These are phyloP conservation scores for Melanomma pulvis-pyrius DNA, from an alignment of 495 filamentous ascomycete genomes.

Conservation along the genomic window DNA sequence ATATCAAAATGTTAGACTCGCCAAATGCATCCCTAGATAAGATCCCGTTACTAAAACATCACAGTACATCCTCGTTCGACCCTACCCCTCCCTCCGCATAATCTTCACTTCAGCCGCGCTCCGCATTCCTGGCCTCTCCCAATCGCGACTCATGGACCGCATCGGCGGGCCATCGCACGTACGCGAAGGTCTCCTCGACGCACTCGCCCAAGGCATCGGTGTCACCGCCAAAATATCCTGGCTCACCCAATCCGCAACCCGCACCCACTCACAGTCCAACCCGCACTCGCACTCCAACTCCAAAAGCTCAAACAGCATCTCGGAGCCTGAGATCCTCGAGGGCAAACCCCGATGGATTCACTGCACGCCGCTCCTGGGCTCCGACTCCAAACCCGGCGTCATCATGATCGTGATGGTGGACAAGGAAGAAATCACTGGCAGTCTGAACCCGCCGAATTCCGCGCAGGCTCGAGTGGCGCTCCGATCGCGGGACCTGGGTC, in stretches of 20 bases:
- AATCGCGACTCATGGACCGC: slow-evolving; percentile 45
- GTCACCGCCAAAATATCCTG: slow-evolving; percentile 47
- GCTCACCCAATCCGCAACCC: slow-evolving; percentile 34
- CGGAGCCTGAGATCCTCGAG: slow-evolving; percentile 6
- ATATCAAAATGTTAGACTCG: slow-evolving; percentile 44
- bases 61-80: slow-evolving; percentile 48
- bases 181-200: slow-evolving; percentile 43
- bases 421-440: slow-evolving; percentile 45
- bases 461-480: not conserved
- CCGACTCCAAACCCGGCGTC: slow-evolving; percentile 61
- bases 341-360: slow-evolving; percentile 59
- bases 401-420: slow-evolving; percentile 70
- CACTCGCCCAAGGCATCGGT: slow-evolving; percentile 41
- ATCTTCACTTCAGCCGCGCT: slow-evolving; percentile 47
- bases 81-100: slow-evolving; percentile 49
- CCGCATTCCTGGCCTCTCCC: slow-evolving; percentile 47
- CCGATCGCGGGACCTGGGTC: not conserved
- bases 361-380: slow-evolving; percentile 62
- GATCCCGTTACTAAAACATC: slow-evolving; percentile 1
- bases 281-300: slow-evolving; percentile 7
- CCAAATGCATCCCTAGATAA: not conserved
- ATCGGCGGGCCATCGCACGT: slow-evolving; percentile 45
- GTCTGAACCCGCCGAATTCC: slow-evolving; percentile 11
- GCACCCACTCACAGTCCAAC: not conserved
- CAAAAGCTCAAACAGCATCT: not conserved